Base-by-base conservation (phyloP, 139 green algal genomes). In the Volvox africanus region DNA sequence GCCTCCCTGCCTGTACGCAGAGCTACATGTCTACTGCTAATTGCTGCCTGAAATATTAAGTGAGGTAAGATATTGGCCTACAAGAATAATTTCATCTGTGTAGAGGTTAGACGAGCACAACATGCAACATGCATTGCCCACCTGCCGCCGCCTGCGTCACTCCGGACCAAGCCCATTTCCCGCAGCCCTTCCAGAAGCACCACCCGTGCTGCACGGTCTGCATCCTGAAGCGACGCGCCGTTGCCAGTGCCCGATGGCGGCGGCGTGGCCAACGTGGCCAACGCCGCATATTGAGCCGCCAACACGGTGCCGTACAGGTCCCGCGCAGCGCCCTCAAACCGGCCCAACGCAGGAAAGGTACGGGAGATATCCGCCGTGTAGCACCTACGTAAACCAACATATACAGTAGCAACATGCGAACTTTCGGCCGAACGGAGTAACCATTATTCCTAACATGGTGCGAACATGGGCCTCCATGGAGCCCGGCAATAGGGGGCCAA, bases 331-430 rank as follows among this genome's bases (percentile, higher is more conserved):
- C 79, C 55, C 18, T 77, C 77, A 86, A 94, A 96, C 28, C 69
- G 75, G 35, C 94, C 93, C 35, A 19, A 69, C 16, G 80, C 88
- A 22, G 94, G 94, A 62, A 94, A 95, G 18, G 91, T 94, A 55
- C 94, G 90, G 20, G 93, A 94, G 91, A 96, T 96, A 88, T 96
- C 94, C 0, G 94, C 94, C 14, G 94, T 95, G 92, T 96, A 96
- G 91, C 88, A 92, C 80, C 91, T 93, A 16, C 65, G 24, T 6
- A 73, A 28, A 28, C 5, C 11, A 73, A 12, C 44, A 55, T 9
- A 9, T n/a, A n/a, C n/a, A n/a, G n/a, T n/a, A n/a, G n/a, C n/a
- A n/a, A n/a, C n/a, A n/a, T n/a, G n/a, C n/a, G n/a, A n/a, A n/a
- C n/a, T n/a, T n/a, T n/a, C n/a, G n/a, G n/a, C n/a, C n/a, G n/a